Conservation (phyloP, 2,329 filamentous ascomycete species). For the Fusarium sp. region DNA sequence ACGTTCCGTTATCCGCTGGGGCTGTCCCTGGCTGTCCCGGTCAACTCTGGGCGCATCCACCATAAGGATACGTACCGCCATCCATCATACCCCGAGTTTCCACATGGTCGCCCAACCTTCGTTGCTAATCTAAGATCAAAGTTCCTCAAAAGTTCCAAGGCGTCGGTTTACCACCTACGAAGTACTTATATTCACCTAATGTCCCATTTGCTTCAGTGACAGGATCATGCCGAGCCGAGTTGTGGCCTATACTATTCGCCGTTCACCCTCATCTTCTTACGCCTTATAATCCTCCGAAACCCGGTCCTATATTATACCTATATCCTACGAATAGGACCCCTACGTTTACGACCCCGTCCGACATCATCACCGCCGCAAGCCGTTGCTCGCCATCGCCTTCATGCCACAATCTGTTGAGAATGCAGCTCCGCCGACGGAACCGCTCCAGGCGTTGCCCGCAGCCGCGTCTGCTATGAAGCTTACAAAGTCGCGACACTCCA, state of each 20-base stretch:
- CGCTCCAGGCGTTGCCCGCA: slow-evolving; percentile 74
- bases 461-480: slow-evolving; percentile 67
- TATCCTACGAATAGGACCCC: background rate
- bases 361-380: slow-evolving; percentile 17
- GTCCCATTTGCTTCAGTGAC: slow-evolving; percentile 7
- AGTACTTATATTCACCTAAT: slow-evolving; percentile 11
- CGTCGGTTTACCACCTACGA: background rate
- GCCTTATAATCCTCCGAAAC: slow-evolving; percentile 37
- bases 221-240: slow-evolving; percentile 45
- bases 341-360: slow-evolving; percentile 9
- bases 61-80: slow-evolving; percentile 40
- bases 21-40: background rate
- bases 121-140: slow-evolving; percentile 19
- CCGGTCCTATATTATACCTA: slow-evolving; percentile 7
- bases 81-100: slow-evolving; percentile 29
- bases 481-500: slow-evolving; percentile 68
- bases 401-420: slow-evolving; percentile 75
- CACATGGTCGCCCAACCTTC: slow-evolving; percentile 39
- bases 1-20: background rate
- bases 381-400: slow-evolving; percentile 50
- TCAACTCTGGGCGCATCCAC: background rate
- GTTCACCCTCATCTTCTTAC: slow-evolving; percentile 33
- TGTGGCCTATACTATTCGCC: slow-evolving; percentile 30
- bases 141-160: slow-evolving; percentile 10
- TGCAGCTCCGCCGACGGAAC: slow-evolving; percentile 66